These are phyloP conservation scores for Trichoderma harzianum DNA, from an alignment of 2,329 filamentous ascomycete genomes.

Conservation along the genomic window DNA sequence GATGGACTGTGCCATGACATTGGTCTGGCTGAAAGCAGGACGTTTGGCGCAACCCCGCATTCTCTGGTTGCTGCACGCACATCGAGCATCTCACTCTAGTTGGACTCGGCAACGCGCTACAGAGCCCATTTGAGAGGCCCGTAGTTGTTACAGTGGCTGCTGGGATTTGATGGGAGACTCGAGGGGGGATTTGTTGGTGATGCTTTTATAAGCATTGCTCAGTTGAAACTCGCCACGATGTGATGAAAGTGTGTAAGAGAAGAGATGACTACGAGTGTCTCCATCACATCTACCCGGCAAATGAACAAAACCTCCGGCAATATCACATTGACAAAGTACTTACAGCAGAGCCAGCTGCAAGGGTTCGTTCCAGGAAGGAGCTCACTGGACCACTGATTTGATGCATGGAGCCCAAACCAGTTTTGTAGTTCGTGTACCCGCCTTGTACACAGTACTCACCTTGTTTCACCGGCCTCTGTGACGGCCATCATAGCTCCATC, in stretches of 20 bases:
- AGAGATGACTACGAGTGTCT: neutral
- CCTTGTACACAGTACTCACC: neutral
- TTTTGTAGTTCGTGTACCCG: neutral
- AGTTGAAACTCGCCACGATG: too few species aligned
- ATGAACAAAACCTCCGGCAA: neutral
- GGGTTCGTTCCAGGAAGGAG: conserved; percentile 3
- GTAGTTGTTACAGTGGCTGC: neutral
- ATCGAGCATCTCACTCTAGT: neutral
- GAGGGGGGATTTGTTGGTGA: neutral
- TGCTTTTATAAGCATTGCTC: neutral
- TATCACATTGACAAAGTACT: neutral
- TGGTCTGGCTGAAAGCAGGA: conserved; percentile 4
- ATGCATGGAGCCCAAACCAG: neutral
- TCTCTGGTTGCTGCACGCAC: neutral
- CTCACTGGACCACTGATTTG: neutral
- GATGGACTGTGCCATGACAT: neutral
- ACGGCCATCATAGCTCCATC: neutral
- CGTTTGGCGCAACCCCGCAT: conserved; percentile 16
- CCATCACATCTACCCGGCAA: neutral
- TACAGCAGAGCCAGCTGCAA: neutral
- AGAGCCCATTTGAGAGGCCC: neutral
- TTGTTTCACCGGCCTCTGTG: neutral
- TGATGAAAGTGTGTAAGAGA: neutral
- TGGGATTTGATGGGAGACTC: neutral
- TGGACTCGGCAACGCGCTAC: neutral